phyloP scores from a whole-genome alignment of 176 grass and related monocot species.

The Hsuehochloa calcarea region DNA sequence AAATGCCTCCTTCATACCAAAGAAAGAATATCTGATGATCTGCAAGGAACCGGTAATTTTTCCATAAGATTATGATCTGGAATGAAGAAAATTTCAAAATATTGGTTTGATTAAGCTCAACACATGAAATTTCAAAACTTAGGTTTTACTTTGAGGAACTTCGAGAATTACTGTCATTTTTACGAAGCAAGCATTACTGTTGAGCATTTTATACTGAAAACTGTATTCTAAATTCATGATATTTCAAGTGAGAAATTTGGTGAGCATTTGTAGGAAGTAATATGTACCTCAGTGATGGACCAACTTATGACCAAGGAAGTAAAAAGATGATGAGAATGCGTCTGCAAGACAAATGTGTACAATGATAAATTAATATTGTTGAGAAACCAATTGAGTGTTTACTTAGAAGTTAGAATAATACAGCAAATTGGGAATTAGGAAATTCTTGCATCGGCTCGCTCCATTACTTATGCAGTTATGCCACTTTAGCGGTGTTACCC shows the following conservation, averaged over 20 bases:
- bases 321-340: constrained; percentile 64
- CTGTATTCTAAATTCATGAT: not conserved
- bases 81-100: not conserved
- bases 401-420: not conserved
- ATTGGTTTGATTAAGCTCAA: not conserved
- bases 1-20: constrained; percentile 82
- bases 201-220: not conserved
- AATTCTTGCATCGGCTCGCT: not conserved
- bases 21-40: constrained; percentile 93
- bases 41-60: constrained; percentile 18
- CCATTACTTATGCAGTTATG: not conserved
- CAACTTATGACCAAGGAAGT: constrained; percentile 90
- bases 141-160: not conserved
- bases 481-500: not conserved
- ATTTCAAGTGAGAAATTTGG: not conserved
- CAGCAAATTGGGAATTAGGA: not conserved
- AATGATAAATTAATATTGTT: not conserved
- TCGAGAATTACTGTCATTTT: not conserved
- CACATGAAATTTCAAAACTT: not conserved
- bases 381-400: not conserved
- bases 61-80: not conserved
- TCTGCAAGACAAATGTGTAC: constrained; percentile 40
- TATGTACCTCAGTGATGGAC: constrained; percentile 86
- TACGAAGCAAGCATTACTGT: not conserved
- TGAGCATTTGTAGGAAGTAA: not conserved